Evolutionary conservation across 2,329 filamentous ascomycete species (phyloP), one percentile per base, ranked within the genome.

Genomic region (Phyllosticta citrichinensis): DNA sequence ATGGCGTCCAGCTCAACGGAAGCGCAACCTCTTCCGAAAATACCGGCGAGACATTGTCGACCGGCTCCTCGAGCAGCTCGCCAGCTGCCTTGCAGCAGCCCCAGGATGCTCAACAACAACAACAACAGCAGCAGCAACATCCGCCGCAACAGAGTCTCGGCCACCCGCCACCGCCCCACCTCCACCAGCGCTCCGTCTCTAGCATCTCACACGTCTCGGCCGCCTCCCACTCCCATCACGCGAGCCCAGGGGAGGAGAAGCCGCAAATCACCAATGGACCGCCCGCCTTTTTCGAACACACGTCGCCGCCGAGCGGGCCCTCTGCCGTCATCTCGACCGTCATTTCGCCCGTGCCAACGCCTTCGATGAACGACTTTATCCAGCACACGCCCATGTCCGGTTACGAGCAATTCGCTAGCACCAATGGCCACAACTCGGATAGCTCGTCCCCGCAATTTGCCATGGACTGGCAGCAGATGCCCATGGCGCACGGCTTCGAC

Each of bases 401-500:
- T 14, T 80, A 76, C 62, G 75, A 78, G 20, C 76, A 79, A 33
- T 78, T 79, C 62, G 68, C 73, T 33, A 65, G 71, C 55, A 71
- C 71, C 24, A 68, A 69, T 40, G 72, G 71, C 17, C 75, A 77
- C 33, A 69, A 71, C 24, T 73, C 76, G 1, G 76, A 79, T 9
- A 72, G 69, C 17, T 69, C 74, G 9, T 79, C 76, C 66, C 78
- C 78, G 3, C 72, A 70, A 19, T 80, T 79, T 67, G 73, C 79
- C 70, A 73, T 80, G 66, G 77, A 80, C 64, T 80, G 78, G 78
- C 71, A 70, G 52, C 72, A 76, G 58, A 75, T 79, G 69, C 70
- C 75, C 20, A 75, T 80, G 70, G 71, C 74, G 9, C 67, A 75
- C 12, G 74, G 73, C 0, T 79, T 75, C 62, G 77, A 80, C 56